phyloP scores from a whole-genome alignment of 257 asterid genomes.

The Jasminum sambac region DNA sequence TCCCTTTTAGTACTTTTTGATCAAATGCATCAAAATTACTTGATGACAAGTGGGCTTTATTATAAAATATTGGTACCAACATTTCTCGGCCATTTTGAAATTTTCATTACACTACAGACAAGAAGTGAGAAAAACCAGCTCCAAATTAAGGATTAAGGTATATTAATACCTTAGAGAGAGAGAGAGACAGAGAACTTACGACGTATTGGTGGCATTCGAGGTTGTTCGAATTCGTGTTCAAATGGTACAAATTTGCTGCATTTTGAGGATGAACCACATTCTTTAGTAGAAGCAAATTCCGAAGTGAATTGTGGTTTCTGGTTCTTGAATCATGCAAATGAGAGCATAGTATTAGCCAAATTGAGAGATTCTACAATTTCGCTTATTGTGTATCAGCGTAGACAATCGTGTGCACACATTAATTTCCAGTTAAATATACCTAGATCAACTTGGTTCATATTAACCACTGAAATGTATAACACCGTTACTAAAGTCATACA shows the following conservation, averaged over 20 bases:
- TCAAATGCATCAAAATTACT: constrained; percentile 31
- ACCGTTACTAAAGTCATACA: not conserved
- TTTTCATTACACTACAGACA: not conserved
- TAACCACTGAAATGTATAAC: not conserved
- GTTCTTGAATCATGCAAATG: constrained; percentile 31
- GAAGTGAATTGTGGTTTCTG: constrained; percentile 53
- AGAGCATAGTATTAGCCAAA: not conserved
- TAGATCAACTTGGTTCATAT: not conserved
- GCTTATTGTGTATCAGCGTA: no score
- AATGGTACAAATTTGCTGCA: constrained; percentile 41
- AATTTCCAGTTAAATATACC: not conserved
- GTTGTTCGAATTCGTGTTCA: constrained; percentile 47
- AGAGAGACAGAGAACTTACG: constrained; percentile 44
- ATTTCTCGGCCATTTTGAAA: constrained; percentile 24
- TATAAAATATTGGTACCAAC: constrained; percentile 15
- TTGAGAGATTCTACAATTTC: no score
- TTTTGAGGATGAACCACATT: constrained; percentile 58
- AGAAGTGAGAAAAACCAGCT: not conserved
- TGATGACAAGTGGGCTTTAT: constrained; percentile 25
- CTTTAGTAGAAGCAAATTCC: constrained; percentile 35
- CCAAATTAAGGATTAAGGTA: not conserved
- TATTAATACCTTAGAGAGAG: not conserved
- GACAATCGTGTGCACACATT: no score
- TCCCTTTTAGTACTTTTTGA: constrained; percentile 18
- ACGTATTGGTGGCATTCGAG: constrained; percentile 68